Conservation (phyloP, 1,284 basidiomycete species). For the Somion occarium region DNA sequence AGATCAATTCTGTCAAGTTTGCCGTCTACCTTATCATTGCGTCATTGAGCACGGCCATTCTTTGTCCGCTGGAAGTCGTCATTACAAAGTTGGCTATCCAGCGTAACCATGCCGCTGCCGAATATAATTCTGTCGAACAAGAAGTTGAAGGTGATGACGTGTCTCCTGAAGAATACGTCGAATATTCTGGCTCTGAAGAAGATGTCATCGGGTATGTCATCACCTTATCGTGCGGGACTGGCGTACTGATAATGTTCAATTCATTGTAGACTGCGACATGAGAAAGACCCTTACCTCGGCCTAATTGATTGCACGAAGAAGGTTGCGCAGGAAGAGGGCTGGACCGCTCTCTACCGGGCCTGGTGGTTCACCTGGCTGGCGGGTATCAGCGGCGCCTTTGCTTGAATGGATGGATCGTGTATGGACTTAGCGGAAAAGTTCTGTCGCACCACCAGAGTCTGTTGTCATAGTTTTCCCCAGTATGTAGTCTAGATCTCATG, state of each 20-base stretch:
- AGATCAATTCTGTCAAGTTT: slow-evolving; percentile 42
- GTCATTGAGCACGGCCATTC: slow-evolving; percentile 55
- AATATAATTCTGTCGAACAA: slow-evolving; percentile 67
- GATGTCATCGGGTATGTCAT: slow-evolving; percentile 78
- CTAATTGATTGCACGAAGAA: slow-evolving; percentile 74
- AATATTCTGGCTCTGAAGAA: slow-evolving; percentile 75
- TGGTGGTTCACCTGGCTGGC: slow-evolving; percentile 84
- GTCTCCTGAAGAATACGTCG: slow-evolving; percentile 56
- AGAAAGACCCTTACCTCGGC: slow-evolving; percentile 83
- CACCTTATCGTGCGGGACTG: neutral
- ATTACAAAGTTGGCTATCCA: slow-evolving; percentile 79
- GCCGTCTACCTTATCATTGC: slow-evolving; percentile 58
- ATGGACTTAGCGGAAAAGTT: too few species aligned
- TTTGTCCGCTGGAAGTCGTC: slow-evolving; percentile 83
- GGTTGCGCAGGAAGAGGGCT: slow-evolving; percentile 83
- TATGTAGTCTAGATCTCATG: too few species aligned
- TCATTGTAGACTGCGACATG: slow-evolving; percentile 59
- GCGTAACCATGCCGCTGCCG: slow-evolving; percentile 72
- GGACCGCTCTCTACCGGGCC: slow-evolving; percentile 72
- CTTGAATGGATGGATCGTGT: too few species aligned
- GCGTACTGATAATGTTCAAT: neutral
- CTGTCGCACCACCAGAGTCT: too few species aligned
- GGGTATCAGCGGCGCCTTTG: slow-evolving; percentile 54
- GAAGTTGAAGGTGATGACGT: slow-evolving; percentile 65
- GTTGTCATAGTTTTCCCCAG: too few species aligned